A percentile compares a stretch with the other conserved stretches of the same genome.
phyloP scores from a whole-genome alignment of 2,329 filamentous ascomycete genomes.

The Penicillium glabrum region DNA sequence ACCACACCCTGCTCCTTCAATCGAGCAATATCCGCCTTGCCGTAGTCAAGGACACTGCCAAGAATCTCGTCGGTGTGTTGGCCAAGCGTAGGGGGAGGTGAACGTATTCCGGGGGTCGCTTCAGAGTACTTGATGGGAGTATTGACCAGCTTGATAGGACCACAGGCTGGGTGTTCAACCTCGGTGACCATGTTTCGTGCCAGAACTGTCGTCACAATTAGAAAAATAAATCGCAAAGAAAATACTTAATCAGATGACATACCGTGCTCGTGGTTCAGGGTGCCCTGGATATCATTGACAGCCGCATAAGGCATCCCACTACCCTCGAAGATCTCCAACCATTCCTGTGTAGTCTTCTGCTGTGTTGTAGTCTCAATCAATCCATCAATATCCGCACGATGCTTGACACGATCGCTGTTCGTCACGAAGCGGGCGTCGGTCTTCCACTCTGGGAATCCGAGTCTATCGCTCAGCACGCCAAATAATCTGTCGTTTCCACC shows the following conservation, averaged over 20 bases:
- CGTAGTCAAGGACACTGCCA: conserved; percentile 61
- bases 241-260: conserved; percentile 27
- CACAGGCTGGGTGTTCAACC: conserved; percentile 78
- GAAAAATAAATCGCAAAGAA: neutral
- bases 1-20: conserved; percentile 69
- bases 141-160: conserved; percentile 85
- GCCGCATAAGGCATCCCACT: conserved; percentile 91
- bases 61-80: conserved; percentile 84
- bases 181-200: conserved; percentile 89
- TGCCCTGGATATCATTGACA: conserved; percentile 86
- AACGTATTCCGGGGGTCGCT: conserved; percentile 72
- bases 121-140: conserved; percentile 94
- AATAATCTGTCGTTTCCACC: conserved; percentile 65
- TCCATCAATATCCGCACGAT: conserved; percentile 74
- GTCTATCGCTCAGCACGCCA: conserved; percentile 57
- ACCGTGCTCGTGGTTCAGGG: conserved; percentile 82
- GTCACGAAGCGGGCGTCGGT: conserved; percentile 57
- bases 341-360: conserved; percentile 80
- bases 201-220: conserved; percentile 44
- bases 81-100: conserved; percentile 78
- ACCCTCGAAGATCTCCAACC: conserved; percentile 84
- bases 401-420: conserved; percentile 59
- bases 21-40: conserved; percentile 57
- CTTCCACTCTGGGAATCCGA: conserved; percentile 61
- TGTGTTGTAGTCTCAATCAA: conserved; percentile 74